Conservation (phyloP, 2,329 filamentous ascomycete species). For the Cladosporium sphaerospermum region DNA sequence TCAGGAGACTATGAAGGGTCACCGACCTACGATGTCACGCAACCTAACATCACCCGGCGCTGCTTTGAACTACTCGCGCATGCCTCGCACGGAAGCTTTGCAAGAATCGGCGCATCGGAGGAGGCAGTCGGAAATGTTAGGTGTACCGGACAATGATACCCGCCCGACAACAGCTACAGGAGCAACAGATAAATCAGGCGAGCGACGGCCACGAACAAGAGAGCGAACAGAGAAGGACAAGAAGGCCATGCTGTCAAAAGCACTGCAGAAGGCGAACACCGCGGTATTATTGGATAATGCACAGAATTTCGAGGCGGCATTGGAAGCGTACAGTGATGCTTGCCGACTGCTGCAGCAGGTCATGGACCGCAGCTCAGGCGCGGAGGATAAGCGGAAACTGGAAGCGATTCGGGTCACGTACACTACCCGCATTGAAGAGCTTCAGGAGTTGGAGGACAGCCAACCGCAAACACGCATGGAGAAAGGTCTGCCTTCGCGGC, state of each 20-base stretch:
- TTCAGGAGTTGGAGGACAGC: conserved; percentile 61
- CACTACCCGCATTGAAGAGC: conserved; percentile 78
- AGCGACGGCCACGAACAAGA: conserved; percentile 15
- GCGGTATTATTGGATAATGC: conserved; percentile 95
- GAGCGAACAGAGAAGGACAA: conserved; percentile 50
- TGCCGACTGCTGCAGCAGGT: conserved; percentile 84
- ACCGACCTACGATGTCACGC: conserved; percentile 21
- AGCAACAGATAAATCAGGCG: neutral
- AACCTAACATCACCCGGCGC: conserved; percentile 22
- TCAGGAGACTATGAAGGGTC: conserved; percentile 19
- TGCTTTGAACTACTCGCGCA: conserved; percentile 13
- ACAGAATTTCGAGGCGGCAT: conserved; percentile 85
- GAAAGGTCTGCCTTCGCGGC: conserved; percentile 71
- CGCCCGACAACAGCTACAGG: neutral
- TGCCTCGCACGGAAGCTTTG: conserved; percentile 10
- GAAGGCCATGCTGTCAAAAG: conserved; percentile 94
- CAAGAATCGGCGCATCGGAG: conserved; percentile 7
- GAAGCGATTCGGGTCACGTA: conserved; percentile 92
- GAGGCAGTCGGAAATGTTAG: conserved; percentile 8
- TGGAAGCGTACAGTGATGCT: conserved; percentile 85
- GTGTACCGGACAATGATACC: neutral
- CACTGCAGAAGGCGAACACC: conserved; percentile 89
- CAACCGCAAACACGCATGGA: conserved; percentile 38
- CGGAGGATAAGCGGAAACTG: conserved; percentile 83
- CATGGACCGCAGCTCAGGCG: conserved; percentile 72